A percentile compares a stretch with the other conserved stretches of the same genome.
Evolutionary conservation across 106 monocot genomes (phyloP).

Genomic region (Vanilla planifolia): DNA sequence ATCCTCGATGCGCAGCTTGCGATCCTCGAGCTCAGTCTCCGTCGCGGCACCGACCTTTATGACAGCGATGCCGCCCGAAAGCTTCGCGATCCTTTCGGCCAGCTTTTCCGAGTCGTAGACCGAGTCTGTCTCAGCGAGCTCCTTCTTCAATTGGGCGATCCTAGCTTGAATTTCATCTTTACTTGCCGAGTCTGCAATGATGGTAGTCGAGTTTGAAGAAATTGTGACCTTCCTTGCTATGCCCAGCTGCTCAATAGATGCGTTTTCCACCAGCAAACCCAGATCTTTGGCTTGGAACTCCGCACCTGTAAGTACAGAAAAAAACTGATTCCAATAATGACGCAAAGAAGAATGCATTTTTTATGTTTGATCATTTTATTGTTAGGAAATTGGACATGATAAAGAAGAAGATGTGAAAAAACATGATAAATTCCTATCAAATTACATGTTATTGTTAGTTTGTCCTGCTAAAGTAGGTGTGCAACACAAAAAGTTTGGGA

Average conservation of each 20-base stretch:
- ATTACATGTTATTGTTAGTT: too few relatives aligned
- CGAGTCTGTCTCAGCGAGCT: slow-evolving; percentile 65
- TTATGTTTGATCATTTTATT: too few relatives aligned
- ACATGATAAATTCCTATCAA: too few relatives aligned
- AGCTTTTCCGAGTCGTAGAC: slow-evolving; percentile 72
- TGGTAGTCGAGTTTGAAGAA: slow-evolving; percentile 47
- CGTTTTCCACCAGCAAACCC: slow-evolving; percentile 56
- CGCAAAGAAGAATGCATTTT: too few relatives aligned
- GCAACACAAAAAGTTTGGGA: too few relatives aligned
- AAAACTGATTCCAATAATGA: neutral
- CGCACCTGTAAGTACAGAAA: slow-evolving; percentile 37
- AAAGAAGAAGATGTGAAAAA: too few relatives aligned
- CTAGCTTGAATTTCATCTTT: slow-evolving; percentile 75
- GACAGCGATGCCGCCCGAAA: slow-evolving; percentile 83
- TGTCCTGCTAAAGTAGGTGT: too few relatives aligned
- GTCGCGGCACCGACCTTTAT: slow-evolving; percentile 88
- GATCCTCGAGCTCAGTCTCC: slow-evolving; percentile 84
- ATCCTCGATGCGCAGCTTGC: slow-evolving; percentile 82
- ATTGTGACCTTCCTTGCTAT: slow-evolving; percentile 68
- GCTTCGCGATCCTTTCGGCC: slow-evolving; percentile 73
- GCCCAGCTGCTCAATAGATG: slow-evolving; percentile 55
- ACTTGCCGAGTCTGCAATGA: slow-evolving; percentile 73
- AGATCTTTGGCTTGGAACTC: slow-evolving; percentile 79
- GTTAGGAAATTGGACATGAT: too few relatives aligned
- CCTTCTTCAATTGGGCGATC: slow-evolving; percentile 77